Evolutionary conservation across 2,329 filamentous ascomycete genomes (phyloP).

Genomic region (Periconia sp.): DNA sequence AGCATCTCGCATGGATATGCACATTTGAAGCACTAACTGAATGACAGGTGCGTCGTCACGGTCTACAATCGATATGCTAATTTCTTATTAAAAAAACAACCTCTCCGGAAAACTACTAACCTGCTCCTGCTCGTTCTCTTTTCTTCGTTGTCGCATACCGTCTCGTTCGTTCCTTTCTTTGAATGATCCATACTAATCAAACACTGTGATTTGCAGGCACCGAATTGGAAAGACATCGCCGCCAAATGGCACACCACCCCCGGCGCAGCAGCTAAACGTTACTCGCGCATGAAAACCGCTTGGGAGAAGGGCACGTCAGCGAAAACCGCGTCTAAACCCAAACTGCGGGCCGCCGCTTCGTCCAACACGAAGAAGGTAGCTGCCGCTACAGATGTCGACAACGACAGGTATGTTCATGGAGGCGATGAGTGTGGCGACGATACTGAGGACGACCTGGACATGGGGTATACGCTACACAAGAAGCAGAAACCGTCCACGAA

Average conservation of each 20-base stretch:
- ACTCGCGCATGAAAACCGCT: slow-evolving; percentile 32
- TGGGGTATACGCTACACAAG: background rate
- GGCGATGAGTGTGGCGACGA: background rate
- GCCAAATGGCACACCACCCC: slow-evolving; percentile 26
- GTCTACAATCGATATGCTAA: no score
- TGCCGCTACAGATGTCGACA: background rate
- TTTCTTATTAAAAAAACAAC: no score
- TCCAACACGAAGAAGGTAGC: slow-evolving; percentile 23
- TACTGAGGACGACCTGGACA: background rate
- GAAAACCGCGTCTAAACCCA: slow-evolving; percentile 3
- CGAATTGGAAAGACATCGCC: slow-evolving; percentile 35
- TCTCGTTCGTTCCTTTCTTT: background rate
- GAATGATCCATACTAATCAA: background rate
- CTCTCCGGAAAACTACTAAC: no score
- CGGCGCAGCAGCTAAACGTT: slow-evolving; percentile 35
- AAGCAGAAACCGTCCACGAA: background rate
- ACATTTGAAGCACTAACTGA: no score
- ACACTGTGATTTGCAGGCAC: slow-evolving; percentile 4
- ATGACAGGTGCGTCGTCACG: no score
- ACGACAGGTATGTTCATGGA: background rate
- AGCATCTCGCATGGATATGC: no score
- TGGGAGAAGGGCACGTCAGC: slow-evolving; percentile 21
- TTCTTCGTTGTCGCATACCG: no score
- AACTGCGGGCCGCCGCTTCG: slow-evolving; percentile 1
- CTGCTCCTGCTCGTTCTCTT: no score